Percentiles rank a stretch among this genome's conserved stretches.
Evolutionary conservation across 139 green algal species (phyloP).

Genomic region (Tetraselmis striata): DNA sequence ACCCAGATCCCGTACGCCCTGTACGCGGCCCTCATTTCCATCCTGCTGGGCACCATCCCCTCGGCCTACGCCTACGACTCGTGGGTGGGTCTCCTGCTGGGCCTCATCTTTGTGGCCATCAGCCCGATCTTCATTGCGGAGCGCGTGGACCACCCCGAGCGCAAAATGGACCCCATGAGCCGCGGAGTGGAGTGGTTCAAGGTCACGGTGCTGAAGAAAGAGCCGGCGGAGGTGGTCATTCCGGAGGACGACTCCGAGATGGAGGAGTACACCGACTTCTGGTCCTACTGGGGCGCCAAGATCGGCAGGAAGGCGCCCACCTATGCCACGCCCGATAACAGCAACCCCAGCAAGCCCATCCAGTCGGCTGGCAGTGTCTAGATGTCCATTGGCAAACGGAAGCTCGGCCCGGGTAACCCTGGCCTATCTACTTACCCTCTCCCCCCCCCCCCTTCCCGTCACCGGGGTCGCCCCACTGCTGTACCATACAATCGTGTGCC

Average conservation of each 20-base stretch:
- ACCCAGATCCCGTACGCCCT: conserved; percentile 13
- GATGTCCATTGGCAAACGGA: too few relatives aligned
- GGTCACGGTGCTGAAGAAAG: not conserved
- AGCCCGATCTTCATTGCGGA: not conserved
- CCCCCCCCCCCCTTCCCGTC: too few relatives aligned
- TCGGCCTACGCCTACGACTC: conserved; percentile 1
- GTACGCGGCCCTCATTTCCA: conserved; percentile 7
- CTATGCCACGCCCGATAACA: not conserved
- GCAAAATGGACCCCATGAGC: not conserved
- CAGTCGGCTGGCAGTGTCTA: too few relatives aligned
- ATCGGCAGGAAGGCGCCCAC: not conserved
- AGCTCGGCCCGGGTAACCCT: too few relatives aligned
- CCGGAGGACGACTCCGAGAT: not conserved
- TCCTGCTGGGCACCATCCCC: conserved; percentile 7
- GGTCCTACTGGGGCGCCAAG: not conserved
- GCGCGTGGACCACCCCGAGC: not conserved
- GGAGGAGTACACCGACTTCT: not conserved
- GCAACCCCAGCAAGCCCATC: not conserved
- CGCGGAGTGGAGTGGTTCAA: not conserved
- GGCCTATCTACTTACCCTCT: too few relatives aligned
- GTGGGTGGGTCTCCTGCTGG: conserved; percentile 10
- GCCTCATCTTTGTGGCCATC: not conserved
- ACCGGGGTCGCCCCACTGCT: too few relatives aligned
- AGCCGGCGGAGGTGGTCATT: not conserved
- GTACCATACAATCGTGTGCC: too few relatives aligned